Conservation (phyloP, 2,329 filamentous ascomycete genomes). For the Calonectria pauciramosa region DNA sequence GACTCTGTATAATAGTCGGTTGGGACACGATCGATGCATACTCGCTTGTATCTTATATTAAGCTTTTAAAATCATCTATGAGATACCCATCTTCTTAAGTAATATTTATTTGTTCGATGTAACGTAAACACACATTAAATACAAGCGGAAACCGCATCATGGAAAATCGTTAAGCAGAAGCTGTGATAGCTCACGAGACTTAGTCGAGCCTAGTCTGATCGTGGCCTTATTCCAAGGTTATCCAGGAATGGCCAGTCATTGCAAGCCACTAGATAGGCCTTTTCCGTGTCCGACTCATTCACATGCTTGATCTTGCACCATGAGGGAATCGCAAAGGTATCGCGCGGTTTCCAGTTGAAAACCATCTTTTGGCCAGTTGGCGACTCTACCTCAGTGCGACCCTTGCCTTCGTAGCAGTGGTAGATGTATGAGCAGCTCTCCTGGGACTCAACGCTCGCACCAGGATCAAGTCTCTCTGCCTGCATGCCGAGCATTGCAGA, state of each 20-base stretch:
- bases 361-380: constrained; percentile 48
- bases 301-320: constrained; percentile 65
- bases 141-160: not conserved
- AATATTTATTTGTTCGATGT: not conserved
- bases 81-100: not conserved
- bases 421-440: constrained; percentile 67
- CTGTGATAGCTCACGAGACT: not conserved
- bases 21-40: not conserved
- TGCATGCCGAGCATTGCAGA: constrained; percentile 62
- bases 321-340: constrained; percentile 67
- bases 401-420: constrained; percentile 64
- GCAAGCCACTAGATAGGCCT: constrained; percentile 52
- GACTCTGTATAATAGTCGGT: not conserved
- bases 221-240: constrained; percentile 36
- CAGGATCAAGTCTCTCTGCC: constrained; percentile 61
- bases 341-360: constrained; percentile 60
- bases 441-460: constrained; percentile 50
- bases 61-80: not conserved
- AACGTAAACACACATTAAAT: not conserved
- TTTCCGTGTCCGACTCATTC: constrained; percentile 45
- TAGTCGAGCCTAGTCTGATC: not conserved
- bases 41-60: not conserved
- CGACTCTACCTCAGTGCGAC: constrained; percentile 56
- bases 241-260: constrained; percentile 53
- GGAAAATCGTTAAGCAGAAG: not conserved